Base-by-base conservation (phyloP, 306 rosid species). In the Castanea sativa region DNA sequence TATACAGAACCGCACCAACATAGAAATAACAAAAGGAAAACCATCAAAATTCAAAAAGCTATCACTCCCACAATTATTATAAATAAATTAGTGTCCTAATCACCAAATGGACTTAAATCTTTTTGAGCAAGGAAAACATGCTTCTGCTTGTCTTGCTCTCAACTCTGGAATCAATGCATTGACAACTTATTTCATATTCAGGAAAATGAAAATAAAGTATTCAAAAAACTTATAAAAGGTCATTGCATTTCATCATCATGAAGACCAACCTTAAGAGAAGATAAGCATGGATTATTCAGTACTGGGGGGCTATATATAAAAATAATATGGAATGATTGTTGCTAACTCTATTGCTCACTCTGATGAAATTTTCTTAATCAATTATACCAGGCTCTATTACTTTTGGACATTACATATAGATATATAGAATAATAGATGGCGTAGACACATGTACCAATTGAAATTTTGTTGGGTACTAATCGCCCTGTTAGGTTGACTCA, bases 141-240 rank as follows among this genome's bases (percentile, higher is more conserved):
- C 73, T 86, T 95, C 97, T 90, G 73, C 80, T 93, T 96, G 97
- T 91, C 96, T 80, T 87, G 85, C 88, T 86, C 92, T 83, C 68
- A 80, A 74, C 58, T 83, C 25, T 51, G 78, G 98, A 91, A 89
- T 96, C 93, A 89, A 71, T 67, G 79, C 91, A 79, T 87, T 91
- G 91, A 86, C 85, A 82, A 74, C 76, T 33, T 76, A n/a, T 76
- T 80, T 84, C 73, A 56, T 70, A 60, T 55, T 78, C 64, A 60
- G 73, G 33, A 61, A 73, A 71, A 83, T 56, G 64, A 68, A 23
- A 73, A 21, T 1, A 5, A 43, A 10, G 5, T 18, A 69, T 16
- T 18, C 38, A 70, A 59, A 69, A 56, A 33, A 16, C 15, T 74
- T 21, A 55, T 4, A 56, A 78, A 68, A 41, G 53, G 58, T 19